phyloP scores from a whole-genome alignment of 1,139 yeast genomes.

The Saccharomycopsis crataegensis region DNA sequence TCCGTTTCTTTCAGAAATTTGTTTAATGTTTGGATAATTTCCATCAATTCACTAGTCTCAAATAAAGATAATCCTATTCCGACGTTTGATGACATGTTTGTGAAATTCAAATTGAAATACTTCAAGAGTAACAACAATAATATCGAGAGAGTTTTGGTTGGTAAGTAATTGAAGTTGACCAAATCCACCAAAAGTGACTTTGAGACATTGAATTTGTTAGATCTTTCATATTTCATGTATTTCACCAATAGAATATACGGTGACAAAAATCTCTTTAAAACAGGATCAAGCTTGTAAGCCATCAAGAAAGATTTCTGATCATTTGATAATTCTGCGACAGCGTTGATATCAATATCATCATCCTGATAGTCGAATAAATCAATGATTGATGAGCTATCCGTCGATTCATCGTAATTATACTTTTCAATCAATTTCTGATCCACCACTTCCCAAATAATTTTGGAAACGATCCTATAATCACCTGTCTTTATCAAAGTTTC shows the following conservation, averaged over 20 bases:
- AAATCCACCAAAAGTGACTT: constrained; percentile 41
- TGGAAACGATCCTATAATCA: constrained; percentile 38
- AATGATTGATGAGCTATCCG: constrained; percentile 21
- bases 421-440: constrained; percentile 54
- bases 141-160: constrained; percentile 38
- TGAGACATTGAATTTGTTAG: constrained; percentile 27
- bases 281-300: constrained; percentile 35
- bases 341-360: constrained; percentile 28
- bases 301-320: constrained; percentile 24
- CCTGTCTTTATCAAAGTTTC: constrained; percentile 61
- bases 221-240: constrained; percentile 33
- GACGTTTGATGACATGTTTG: background rate
- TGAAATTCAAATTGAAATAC: constrained; percentile 16
- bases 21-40: constrained; percentile 11
- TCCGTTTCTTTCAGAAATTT: constrained; percentile 1
- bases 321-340: constrained; percentile 22
- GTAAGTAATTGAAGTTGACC: constrained; percentile 58
- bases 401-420: constrained; percentile 32
- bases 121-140: constrained; percentile 14
- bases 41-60: constrained; percentile 11
- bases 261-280: constrained; percentile 58
- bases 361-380: constrained; percentile 19
- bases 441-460: constrained; percentile 44
- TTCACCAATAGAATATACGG: constrained; percentile 65
- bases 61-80: constrained; percentile 16